phyloP scores from a whole-genome alignment of 495 filamentous ascomycete genomes.

The Stereocaulon alpinum region DNA sequence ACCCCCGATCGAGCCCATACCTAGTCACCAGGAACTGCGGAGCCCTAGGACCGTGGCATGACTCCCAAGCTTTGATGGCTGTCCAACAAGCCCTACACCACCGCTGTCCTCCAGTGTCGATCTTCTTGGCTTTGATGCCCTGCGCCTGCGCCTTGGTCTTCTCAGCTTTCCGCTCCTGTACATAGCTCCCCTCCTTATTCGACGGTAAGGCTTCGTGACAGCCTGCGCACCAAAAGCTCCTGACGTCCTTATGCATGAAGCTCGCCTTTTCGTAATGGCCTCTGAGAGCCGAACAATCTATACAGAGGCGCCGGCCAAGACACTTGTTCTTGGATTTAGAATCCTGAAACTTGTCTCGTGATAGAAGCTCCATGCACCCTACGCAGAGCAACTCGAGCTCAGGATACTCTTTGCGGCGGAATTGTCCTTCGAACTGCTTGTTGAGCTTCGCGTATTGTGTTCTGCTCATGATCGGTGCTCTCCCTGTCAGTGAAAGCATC shows the following conservation, averaged over 20 bases:
- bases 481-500: neutral
- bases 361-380: neutral
- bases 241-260: neutral
- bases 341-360: neutral
- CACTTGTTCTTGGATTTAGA: neutral
- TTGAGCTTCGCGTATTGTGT: neutral
- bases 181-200: neutral
- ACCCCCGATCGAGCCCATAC: no score
- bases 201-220: neutral
- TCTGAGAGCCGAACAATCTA: neutral
- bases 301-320: neutral
- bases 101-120: neutral
- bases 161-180: neutral
- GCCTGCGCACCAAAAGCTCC: neutral
- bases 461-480: neutral
- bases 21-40: no score
- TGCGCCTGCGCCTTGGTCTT: neutral
- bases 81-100: slow-evolving; percentile 1
- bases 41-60: neutral
- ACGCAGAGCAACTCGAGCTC: neutral
- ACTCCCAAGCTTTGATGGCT: neutral
- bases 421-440: neutral
- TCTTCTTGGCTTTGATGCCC: neutral
- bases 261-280: neutral
- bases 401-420: neutral